Evolutionary conservation across 805 yeast genomes (phyloP), one percentile per base, ranked within the genome.

Genomic region (Teunomyces kruisii): DNA sequence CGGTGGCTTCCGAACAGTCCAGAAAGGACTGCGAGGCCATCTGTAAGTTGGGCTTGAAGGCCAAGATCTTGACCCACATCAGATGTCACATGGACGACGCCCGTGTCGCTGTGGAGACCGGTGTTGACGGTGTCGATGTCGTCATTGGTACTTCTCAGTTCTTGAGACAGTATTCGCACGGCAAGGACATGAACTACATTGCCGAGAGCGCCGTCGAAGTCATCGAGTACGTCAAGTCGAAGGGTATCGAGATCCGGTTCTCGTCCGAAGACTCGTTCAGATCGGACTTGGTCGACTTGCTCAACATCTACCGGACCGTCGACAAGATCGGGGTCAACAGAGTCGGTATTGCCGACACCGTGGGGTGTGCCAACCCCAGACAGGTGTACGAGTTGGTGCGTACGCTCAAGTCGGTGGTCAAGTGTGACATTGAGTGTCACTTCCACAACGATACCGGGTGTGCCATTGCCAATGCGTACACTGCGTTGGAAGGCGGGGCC

Each of bases 81-180:
- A 83, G 98, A 71, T 92, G 99, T 72, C 97, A 92, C 73, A 92
- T 92, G 97, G 98, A 92, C 69, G 99, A 94, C 62, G 99, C 98
- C 46, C 80, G 85, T 59, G 88, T 94, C 48, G 99, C 99, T 5
- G 99, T 92, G 39, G 94, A 88, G 62, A 92, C 98, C 32, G 98
- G 99, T 66, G 99, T 94, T 43, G 98, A 94, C 66, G 99, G 98
- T 72, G 98, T 92, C 51, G 97, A 94, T 73, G 97, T 92, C 46
- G 97, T 92, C 48, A 92, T 92, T 68, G 98, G 98, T 53, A 92
- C 98, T 16, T 91, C 97, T 27, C 96, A 87, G 68, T 94, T 90
- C 68, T 77, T 94, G 61, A 84, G 98, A 71, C 86, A 91, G 68
- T 91, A 83, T 68, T 87, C 96, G 19, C 98, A 94, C 68, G 99